phyloP scores from a whole-genome alignment of 2,329 filamentous ascomycete species.

The Tolypocladium ophioglossoides region DNA sequence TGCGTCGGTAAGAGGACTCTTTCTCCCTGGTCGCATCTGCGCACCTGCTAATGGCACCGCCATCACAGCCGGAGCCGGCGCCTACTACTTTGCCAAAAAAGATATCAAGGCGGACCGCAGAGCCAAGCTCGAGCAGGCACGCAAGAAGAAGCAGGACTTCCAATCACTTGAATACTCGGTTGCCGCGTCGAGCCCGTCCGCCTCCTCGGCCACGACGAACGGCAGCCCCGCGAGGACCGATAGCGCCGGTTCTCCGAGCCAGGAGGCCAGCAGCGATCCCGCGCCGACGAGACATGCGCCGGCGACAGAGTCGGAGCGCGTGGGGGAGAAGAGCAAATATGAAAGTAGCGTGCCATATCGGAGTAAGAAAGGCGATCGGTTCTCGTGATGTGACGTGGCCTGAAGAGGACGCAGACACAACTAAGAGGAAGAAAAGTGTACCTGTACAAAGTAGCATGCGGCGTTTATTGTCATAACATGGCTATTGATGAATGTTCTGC shows the following conservation, averaged over 20 bases:
- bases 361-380: slow-evolving; percentile 77
- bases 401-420: background rate
- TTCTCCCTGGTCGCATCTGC: background rate
- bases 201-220: slow-evolving; percentile 25
- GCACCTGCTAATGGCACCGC: slow-evolving; percentile 8
- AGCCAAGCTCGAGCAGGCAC: slow-evolving; percentile 56
- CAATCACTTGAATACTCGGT: slow-evolving; percentile 41
- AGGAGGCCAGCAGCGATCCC: slow-evolving; percentile 67
- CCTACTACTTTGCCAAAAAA: slow-evolving; percentile 93
- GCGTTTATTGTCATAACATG: background rate
- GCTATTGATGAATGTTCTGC: background rate
- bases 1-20: slow-evolving; percentile 55
- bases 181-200: slow-evolving; percentile 23
- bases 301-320: slow-evolving; percentile 53
- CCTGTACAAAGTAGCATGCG: background rate
- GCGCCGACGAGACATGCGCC: slow-evolving; percentile 77
- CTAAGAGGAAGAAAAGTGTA: slow-evolving; percentile 2
- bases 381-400: slow-evolving; percentile 37
- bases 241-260: slow-evolving; percentile 51
- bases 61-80: slow-evolving; percentile 65
- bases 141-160: slow-evolving; percentile 50
- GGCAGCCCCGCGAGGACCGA: slow-evolving; percentile 48
- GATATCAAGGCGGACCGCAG: slow-evolving; percentile 86
- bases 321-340: slow-evolving; percentile 79
- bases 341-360: slow-evolving; percentile 68